Evolutionary conservation across 2,329 filamentous ascomycete genomes (phyloP).

Genomic region (Ceratocystis albifundus): DNA sequence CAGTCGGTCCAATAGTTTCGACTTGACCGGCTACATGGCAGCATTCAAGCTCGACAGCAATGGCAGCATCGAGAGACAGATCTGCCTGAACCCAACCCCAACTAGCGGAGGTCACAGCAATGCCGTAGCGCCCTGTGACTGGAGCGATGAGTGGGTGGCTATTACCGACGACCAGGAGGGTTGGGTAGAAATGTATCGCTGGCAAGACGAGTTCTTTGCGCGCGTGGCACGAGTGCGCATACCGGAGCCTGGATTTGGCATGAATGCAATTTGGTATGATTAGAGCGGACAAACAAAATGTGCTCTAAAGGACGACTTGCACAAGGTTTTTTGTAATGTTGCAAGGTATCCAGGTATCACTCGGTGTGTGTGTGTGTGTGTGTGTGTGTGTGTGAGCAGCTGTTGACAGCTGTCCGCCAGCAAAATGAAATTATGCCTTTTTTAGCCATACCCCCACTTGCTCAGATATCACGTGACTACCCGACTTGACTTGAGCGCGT

Average conservation of each 20-base stretch:
- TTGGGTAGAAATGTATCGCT: slow-evolving; percentile 78
- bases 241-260: slow-evolving; percentile 79
- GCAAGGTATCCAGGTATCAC: no score
- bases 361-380: no score
- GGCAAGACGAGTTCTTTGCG: slow-evolving; percentile 68
- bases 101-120: slow-evolving; percentile 84
- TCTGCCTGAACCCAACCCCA: slow-evolving; percentile 71
- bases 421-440: not conserved
- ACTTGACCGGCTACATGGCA: slow-evolving; percentile 69
- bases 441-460: not conserved
- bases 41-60: slow-evolving; percentile 59
- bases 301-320: not conserved
- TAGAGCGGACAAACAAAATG: slow-evolving; percentile 23
- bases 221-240: slow-evolving; percentile 67
- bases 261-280: slow-evolving; percentile 96
- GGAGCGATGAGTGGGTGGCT: slow-evolving; percentile 80
- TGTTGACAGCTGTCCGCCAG: not conserved
- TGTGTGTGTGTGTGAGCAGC: not conserved
- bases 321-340: not conserved
- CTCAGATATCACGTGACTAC: not conserved
- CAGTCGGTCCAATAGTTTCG: slow-evolving; percentile 63
- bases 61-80: slow-evolving; percentile 64
- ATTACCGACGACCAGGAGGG: slow-evolving; percentile 81
- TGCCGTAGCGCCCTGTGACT: slow-evolving; percentile 72
- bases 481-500: not conserved